Evolutionary conservation across 23 red algal genomes (phyloP), one percentile per base, ranked within the genome.

Genomic region (Gracilariopsis chorda): DNA sequence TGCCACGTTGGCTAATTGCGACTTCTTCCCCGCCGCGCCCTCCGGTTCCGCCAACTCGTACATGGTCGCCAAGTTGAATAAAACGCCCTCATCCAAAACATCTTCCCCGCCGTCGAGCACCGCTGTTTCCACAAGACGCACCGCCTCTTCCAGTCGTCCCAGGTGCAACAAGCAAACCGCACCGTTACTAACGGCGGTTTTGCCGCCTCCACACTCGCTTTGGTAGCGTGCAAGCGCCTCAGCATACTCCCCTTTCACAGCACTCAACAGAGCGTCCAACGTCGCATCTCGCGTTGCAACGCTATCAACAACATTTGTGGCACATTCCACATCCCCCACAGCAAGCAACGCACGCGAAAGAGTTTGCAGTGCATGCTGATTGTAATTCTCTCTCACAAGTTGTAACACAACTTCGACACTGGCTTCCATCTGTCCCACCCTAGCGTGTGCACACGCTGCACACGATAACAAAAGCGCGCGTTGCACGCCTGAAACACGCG

Each of bases 31-130:
- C 17, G 35, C 51, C 14, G 86, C 65, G 33, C 53, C 51, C n/a
- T 78, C 67, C 6, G 86, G 65, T 5, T 57, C 46, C 20, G 86
- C 89, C 14, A 95, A 28, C 21, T 95, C 92, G 65, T 90, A 95
- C 60, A 95, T 14, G 19, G 84, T 89, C 12, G 83, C 84, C 58
- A 95, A 27, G 73, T 95, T 95, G 60, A 95, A 95, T 28, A 80
- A 4, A 0, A 90, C 48, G 23, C 92, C 92, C 41, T 95, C 92
- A 72, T 95, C 92, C 27, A 95, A 59, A 47, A 83, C 84, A 20
- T 49, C 47, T 0, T 37, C 37, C 25, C 82, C 40, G 27, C 30
- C 43, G 1, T 41, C 43, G 8, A 41, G 53, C 13, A 95, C 46
- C 12, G 51, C 77, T 0, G 16, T 17, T 72, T 95, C 92, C 39